phyloP scores from a whole-genome alignment of 2,329 filamentous ascomycete species.

The Alternaria metachromatica region DNA sequence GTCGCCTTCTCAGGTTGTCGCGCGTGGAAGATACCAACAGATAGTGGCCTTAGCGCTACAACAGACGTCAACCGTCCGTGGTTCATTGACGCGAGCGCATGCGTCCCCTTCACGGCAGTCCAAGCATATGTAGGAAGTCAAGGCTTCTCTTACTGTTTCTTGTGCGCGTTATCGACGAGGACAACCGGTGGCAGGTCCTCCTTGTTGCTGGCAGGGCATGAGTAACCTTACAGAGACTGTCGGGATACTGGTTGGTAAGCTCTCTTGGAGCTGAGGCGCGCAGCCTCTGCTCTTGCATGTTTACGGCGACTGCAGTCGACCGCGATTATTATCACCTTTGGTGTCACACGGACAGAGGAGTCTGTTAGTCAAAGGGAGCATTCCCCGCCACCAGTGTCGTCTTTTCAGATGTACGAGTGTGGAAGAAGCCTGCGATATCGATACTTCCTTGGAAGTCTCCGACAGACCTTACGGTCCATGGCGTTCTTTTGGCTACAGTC shows the following conservation, averaged over 20 bases:
- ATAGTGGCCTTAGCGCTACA: slow-evolving; percentile 27
- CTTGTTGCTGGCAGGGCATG: not conserved
- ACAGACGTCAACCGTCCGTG: slow-evolving; percentile 36
- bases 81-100: slow-evolving; percentile 30
- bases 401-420: slow-evolving; percentile 22
- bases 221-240: not conserved
- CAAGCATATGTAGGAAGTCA: slow-evolving; percentile 22
- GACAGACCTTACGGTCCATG: slow-evolving; percentile 32
- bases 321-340: not conserved
- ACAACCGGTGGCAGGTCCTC: not conserved
- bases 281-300: slow-evolving; percentile 8
- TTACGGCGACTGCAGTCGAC: slow-evolving; percentile 1
- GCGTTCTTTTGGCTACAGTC: slow-evolving; percentile 18
- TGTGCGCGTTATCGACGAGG: not conserved
- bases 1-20: slow-evolving; percentile 31
- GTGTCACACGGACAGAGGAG: not conserved
- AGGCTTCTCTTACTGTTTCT: slow-evolving; percentile 13
- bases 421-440: slow-evolving; percentile 28
- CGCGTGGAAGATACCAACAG: slow-evolving; percentile 38
- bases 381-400: slow-evolving; percentile 20
- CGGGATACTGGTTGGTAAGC: slow-evolving; percentile 13
- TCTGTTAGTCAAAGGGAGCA: slow-evolving; percentile 15
- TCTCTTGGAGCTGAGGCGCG: slow-evolving; percentile 13
- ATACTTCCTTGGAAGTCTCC: slow-evolving; percentile 14
- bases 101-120: slow-evolving; percentile 19